Conservation (phyloP, 192 early-diverging fungal species). For the Linnemannia hyalina region DNA sequence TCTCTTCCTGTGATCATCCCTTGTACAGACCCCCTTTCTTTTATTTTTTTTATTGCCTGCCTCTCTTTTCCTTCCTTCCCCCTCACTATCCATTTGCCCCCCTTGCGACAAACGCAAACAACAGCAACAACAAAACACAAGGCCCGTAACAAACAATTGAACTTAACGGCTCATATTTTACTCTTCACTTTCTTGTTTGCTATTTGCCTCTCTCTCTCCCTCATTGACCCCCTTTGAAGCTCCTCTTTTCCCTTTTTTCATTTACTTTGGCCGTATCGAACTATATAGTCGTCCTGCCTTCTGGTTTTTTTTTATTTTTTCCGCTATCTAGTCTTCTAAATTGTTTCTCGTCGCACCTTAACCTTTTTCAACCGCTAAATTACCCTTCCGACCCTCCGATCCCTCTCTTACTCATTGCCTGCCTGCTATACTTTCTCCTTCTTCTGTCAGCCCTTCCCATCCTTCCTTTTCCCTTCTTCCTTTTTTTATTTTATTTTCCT, state of each 20-base stretch:
- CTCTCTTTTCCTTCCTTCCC: conserved; percentile 5
- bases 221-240: not conserved
- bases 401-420: not conserved
- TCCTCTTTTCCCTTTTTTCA: not conserved
- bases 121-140: not conserved
- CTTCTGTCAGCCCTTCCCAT: not conserved
- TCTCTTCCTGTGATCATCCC: not conserved
- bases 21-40: conserved; percentile 3
- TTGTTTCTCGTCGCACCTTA: conserved; percentile 10
- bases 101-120: not conserved
- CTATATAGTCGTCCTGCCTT: conserved; percentile 3
- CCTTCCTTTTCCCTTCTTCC: not conserved
- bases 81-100: not conserved
- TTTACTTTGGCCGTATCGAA: not conserved
- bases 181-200: not conserved
- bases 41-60: conserved; percentile 8
- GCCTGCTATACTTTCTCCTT: not conserved
- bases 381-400: conserved; percentile 9
- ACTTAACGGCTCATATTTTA: conserved; percentile 4
- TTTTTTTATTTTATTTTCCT: not conserved
- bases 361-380: conserved; percentile 7
- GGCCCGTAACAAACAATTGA: not conserved
- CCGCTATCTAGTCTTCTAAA: conserved; percentile 9
- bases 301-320: conserved; percentile 3
- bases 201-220: not conserved